Evolutionary conservation across 2,329 filamentous ascomycete genomes (phyloP).

Genomic region (Epichloe gansuensis): DNA sequence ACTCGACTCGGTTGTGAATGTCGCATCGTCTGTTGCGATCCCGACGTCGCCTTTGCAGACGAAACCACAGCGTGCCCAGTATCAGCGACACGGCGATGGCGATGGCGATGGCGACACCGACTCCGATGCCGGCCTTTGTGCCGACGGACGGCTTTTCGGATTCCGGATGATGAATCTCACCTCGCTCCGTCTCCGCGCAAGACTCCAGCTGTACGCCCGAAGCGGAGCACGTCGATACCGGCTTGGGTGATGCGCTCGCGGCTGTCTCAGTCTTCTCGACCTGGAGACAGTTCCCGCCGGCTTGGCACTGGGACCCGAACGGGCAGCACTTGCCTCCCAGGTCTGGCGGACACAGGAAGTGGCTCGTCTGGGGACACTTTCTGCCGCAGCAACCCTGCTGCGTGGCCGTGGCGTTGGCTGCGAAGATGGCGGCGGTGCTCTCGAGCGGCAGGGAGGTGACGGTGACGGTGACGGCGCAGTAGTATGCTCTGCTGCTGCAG

Average conservation of each 20-base stretch:
- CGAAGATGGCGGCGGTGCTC: constrained; percentile 13
- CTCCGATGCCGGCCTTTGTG: constrained; percentile 45
- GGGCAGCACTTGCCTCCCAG: constrained; percentile 39
- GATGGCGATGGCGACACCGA: constrained; percentile 8
- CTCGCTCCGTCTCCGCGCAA: constrained; percentile 12
- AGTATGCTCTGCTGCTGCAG: constrained; percentile 23
- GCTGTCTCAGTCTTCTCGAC: constrained; percentile 14
- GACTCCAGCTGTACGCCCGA: constrained; percentile 24
- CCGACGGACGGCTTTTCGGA: constrained; percentile 28
- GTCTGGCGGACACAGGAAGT: constrained; percentile 30
- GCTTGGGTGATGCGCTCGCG: background rate
- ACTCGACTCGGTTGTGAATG: background rate
- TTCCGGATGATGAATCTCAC: too few relatives aligned
- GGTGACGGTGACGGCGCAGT: constrained; percentile 20
- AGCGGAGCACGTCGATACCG: constrained; percentile 16
- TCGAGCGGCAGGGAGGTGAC: constrained; percentile 13
- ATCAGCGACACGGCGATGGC: constrained; percentile 35
- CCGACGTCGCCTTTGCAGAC: constrained; percentile 20
- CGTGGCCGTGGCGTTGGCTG: constrained; percentile 9
- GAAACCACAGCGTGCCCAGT: constrained; percentile 34
- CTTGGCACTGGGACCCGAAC: constrained; percentile 31
- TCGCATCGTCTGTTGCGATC: background rate
- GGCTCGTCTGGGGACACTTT: constrained; percentile 26
- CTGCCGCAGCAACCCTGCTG: constrained; percentile 27
- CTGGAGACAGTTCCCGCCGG: constrained; percentile 23